Percentiles rank a stretch among this genome's conserved stretches.
Evolutionary conservation across 2,329 filamentous ascomycete genomes (phyloP).

Genomic region (Xylariaceae sp.): DNA sequence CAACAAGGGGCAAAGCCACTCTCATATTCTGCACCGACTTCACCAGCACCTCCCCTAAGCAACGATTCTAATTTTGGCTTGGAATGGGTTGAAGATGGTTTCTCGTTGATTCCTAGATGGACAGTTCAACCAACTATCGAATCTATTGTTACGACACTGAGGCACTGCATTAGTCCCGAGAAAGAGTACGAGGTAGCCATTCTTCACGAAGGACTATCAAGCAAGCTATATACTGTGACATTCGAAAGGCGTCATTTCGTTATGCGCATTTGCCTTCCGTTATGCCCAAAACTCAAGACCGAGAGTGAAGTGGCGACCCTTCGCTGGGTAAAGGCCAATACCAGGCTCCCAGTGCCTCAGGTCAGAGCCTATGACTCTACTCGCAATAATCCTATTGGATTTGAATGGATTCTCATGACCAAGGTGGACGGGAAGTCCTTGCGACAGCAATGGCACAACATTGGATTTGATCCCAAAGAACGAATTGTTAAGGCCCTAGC

Average conservation of each 20-base stretch:
- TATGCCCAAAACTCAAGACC: slow-evolving; percentile 21
- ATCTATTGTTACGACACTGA: slow-evolving; percentile 19
- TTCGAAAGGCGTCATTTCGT: slow-evolving; percentile 26
- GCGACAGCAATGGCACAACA: slow-evolving; percentile 19
- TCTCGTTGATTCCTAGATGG: slow-evolving; percentile 13
- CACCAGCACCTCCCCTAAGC: neutral
- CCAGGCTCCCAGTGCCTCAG: slow-evolving; percentile 21
- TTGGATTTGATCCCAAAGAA: slow-evolving; percentile 19
- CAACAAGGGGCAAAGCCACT: no score
- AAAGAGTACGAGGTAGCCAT: slow-evolving; percentile 15
- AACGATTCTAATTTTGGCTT: slow-evolving; percentile 2
- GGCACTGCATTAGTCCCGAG: slow-evolving; percentile 6
- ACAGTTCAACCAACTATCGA: slow-evolving; percentile 15
- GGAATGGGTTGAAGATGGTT: slow-evolving; percentile 9
- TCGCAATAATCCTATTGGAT: slow-evolving; percentile 20
- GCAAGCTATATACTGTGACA: slow-evolving; percentile 20
- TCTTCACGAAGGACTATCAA: slow-evolving; percentile 17
- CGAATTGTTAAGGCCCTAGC: slow-evolving; percentile 26
- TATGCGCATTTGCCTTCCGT: slow-evolving; percentile 23
- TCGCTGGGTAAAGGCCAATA: slow-evolving; percentile 18
- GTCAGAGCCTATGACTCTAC: slow-evolving; percentile 18
- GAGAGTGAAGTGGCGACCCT: slow-evolving; percentile 28
- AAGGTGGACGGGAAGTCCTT: slow-evolving; percentile 23
- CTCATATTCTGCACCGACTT: neutral
- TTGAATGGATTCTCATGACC: slow-evolving; percentile 29